These are phyloP conservation scores for Peniophora sp. DNA, from an alignment of 1,284 basidiomycete species.

Conservation along the genomic window DNA sequence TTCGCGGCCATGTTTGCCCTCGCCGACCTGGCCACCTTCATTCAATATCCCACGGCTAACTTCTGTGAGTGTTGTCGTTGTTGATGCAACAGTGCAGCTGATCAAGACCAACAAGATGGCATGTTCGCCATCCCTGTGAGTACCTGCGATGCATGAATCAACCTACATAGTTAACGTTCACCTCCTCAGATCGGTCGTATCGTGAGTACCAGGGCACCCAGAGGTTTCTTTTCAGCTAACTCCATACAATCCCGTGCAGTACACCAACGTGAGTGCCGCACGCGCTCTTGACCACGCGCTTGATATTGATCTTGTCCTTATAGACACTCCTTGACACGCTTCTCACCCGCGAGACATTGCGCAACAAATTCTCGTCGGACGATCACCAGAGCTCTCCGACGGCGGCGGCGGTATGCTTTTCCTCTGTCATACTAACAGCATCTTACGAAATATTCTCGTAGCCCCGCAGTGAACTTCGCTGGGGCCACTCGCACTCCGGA, in stretches of 20 bases:
- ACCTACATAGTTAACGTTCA: background rate
- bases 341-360: background rate
- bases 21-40: constrained; percentile 32
- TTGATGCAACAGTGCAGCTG: too few species aligned
- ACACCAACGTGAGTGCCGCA: background rate
- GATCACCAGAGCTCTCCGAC: too few species aligned
- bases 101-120: constrained; percentile 27
- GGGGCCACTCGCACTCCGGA: too few species aligned
- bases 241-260: background rate
- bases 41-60: constrained; percentile 12
- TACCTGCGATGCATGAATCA: background rate
- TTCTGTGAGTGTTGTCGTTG: too few species aligned
- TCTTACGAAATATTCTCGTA: too few species aligned
- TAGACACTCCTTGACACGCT: background rate
- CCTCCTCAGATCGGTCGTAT: background rate
- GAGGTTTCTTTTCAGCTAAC: background rate
- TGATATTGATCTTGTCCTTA: background rate
- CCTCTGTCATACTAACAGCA: too few species aligned
- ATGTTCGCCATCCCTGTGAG: constrained; percentile 35
- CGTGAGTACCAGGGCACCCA: background rate
- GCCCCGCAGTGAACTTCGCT: too few species aligned
- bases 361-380: background rate
- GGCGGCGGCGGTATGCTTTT: too few species aligned
- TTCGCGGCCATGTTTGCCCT: constrained; percentile 37
- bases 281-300: background rate